Evolutionary conservation across 768 basidiomycete genomes (phyloP), one percentile per base, ranked within the genome.

Genomic region (Psilocybe tampanensis): DNA sequence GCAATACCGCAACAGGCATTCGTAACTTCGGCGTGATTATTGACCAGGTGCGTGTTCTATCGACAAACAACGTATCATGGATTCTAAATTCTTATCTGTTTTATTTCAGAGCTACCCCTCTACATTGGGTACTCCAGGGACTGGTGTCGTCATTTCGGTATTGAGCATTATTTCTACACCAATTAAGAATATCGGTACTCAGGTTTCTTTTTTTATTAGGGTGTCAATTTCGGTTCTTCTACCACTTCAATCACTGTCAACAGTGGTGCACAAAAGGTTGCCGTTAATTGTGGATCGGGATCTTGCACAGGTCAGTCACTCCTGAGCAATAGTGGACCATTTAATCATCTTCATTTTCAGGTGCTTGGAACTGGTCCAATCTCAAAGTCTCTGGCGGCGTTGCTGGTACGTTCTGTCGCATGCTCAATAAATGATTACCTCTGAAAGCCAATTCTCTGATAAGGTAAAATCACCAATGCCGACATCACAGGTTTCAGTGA

Each of bases 121-220:
- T n/a, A 74, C 76, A 7, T 62, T 84, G 8, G 82, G 82, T 17
- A 80, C 73, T 1, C 83, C 87, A 3, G 85, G 85, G 24, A 81
- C 66, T 12, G 86, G 85, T 3, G 82, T 85, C 12, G 67, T 60
- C n/a, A 70, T 89, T 61, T 86, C 80, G 17, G 85, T 86, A 59
- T 61, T 79, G 62, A 32, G 19, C 26, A 18, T 18, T 23, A 18
- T 18, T 13, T 24, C 11, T 32, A n/a, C 42, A 17, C 23, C 2
- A 42, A 39, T 29, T 29, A 5, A 4, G 29, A 9, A 15, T 23
- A 7, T 22, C n/a, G 18, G 29, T 33, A n/a, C 33, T 50, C 21
- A 52, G 29, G n/a, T n/a, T n/a, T n/a, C n/a, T n/a, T n/a, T n/a
- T 41, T 56, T 45, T 51, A 41, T 32, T 45, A 86, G 80, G 75